phyloP scores from a whole-genome alignment of 2,329 filamentous ascomycete genomes.

The Torrubiella hemipterigena region DNA sequence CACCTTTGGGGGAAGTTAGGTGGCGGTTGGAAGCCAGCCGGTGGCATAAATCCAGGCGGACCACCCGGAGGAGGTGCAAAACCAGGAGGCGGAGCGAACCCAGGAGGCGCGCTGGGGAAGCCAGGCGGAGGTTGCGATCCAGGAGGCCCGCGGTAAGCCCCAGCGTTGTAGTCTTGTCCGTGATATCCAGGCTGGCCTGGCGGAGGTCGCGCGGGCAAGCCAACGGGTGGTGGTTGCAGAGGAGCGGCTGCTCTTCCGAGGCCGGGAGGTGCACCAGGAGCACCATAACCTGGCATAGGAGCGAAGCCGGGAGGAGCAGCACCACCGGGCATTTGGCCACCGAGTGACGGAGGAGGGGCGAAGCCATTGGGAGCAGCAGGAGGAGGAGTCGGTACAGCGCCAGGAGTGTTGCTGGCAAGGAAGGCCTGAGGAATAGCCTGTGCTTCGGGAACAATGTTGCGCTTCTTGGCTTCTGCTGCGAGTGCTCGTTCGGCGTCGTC shows the following conservation, averaged over 20 bases:
- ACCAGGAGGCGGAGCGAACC: conserved; percentile 27
- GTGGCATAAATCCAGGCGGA: conserved; percentile 25
- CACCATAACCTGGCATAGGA: conserved; percentile 13
- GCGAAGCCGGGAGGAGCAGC: conserved; percentile 20
- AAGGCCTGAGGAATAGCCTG: conserved; percentile 67
- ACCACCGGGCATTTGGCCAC: conserved; percentile 12
- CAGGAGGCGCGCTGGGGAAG: conserved; percentile 21
- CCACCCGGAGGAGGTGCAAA: conserved; percentile 24
- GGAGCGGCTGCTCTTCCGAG: conserved; percentile 19
- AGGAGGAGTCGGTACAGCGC: conserved; percentile 8
- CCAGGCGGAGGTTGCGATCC: conserved; percentile 25
- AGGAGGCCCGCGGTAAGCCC: conserved; percentile 27
- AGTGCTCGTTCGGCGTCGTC: conserved; percentile 88
- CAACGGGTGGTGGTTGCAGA: conserved; percentile 36
- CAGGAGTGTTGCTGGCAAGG: conserved; percentile 24
- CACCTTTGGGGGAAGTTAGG: conserved; percentile 29
- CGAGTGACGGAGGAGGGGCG: conserved; percentile 19
- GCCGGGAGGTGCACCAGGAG: conserved; percentile 12
- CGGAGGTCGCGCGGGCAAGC: conserved; percentile 37
- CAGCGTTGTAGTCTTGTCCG: conserved; percentile 36
- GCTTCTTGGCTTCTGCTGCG: conserved; percentile 83
- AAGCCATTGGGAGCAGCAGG: conserved; percentile 18
- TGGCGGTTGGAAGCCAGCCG: conserved; percentile 33
- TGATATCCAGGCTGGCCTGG: conserved; percentile 31
- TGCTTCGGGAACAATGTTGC: conserved; percentile 76